phyloP scores from a whole-genome alignment of 129 eudicot genomes.

The Solidago caesia region DNA sequence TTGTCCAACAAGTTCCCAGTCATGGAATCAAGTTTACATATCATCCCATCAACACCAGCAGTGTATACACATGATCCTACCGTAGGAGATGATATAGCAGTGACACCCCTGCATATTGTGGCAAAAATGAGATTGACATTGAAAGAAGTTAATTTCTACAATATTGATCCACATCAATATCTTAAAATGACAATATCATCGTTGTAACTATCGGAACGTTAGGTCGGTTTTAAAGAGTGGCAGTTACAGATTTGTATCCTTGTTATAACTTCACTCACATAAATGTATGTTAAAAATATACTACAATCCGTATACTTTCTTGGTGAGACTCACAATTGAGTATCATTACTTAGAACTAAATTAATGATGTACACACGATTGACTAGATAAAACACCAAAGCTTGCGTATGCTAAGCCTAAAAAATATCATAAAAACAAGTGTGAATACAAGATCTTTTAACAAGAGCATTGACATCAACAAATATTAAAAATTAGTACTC shows the following conservation, averaged over 20 bases:
- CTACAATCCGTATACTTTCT: background rate
- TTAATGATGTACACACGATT: background rate
- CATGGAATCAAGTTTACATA: conserved; percentile 73
- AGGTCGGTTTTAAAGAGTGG: background rate
- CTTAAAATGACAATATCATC: background rate
- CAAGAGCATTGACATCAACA: background rate
- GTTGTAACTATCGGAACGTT: background rate
- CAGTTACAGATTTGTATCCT: background rate
- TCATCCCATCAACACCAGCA: conserved; percentile 92
- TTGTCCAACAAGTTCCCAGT: conserved; percentile 70
- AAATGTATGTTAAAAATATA: background rate
- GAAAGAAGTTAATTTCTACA: conserved; percentile 10
- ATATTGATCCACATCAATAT: background rate
- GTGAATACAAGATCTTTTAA: background rate
- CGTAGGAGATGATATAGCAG: conserved; percentile 63
- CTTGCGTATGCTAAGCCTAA: too few species aligned
- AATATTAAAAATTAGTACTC: conserved; percentile 28
- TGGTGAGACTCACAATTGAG: background rate
- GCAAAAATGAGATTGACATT: background rate
- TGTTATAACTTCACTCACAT: conserved; percentile 1
- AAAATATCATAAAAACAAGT: too few species aligned
- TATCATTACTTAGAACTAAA: background rate
- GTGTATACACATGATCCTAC: conserved; percentile 65
- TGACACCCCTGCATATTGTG: conserved; percentile 67
- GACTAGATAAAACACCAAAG: background rate